Conservation (phyloP, 345 rosid species). For the Sapria himalayana region DNA sequence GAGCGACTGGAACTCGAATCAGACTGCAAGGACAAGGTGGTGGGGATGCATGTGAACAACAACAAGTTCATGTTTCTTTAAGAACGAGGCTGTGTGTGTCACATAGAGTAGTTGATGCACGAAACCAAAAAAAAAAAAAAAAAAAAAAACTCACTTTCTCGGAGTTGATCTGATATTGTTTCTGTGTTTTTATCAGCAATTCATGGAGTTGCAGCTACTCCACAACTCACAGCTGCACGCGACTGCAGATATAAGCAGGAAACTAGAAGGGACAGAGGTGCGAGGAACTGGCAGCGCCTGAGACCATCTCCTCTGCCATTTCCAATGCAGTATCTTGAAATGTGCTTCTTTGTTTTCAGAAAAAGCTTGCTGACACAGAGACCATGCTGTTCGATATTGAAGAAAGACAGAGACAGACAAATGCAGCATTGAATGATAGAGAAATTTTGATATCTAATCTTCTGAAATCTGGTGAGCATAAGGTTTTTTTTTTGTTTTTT, state of each 20-base stretch:
- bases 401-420: slow-evolving; percentile 86
- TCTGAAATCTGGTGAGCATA: slow-evolving; percentile 56
- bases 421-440: slow-evolving; percentile 76
- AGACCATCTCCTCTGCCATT: no score
- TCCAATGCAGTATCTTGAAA: no score
- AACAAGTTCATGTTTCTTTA: slow-evolving; percentile 8
- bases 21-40: slow-evolving; percentile 81
- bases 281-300: no score
- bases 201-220: slow-evolving; percentile 72
- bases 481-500: not conserved
- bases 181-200: slow-evolving; percentile 29
- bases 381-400: slow-evolving; percentile 60
- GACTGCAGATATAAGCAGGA: slow-evolving; percentile 48
- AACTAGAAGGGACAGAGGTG: slow-evolving; percentile 86
- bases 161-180: slow-evolving; percentile 2
- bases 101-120: no score
- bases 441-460: slow-evolving; percentile 75
- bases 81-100: no score
- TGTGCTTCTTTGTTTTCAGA: no score
- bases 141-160: no score
- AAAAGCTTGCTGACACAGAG: slow-evolving; percentile 77
- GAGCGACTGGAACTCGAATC: slow-evolving; percentile 76
- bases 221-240: slow-evolving; percentile 57
- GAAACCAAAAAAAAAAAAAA: no score
- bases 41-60: no score